Percentiles rank a stretch among this genome's conserved stretches.
phyloP scores from a whole-genome alignment of 2,329 filamentous ascomycete species.

The Pestalotiopsis sp. region DNA sequence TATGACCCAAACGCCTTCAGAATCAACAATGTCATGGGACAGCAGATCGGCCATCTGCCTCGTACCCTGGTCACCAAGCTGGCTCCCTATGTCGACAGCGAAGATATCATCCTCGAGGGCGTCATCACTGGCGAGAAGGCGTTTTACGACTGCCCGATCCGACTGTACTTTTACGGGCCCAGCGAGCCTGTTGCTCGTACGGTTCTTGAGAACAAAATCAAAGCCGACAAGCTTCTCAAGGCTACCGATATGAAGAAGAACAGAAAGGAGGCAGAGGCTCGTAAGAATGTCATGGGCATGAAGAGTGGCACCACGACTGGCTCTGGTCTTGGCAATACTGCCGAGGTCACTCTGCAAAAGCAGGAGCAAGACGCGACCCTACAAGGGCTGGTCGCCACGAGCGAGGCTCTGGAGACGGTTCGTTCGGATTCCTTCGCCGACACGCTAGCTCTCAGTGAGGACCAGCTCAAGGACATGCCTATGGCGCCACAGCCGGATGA shows the following conservation, averaged over 20 bases:
- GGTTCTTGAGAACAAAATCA: constrained; percentile 62
- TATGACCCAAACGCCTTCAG: constrained; percentile 78
- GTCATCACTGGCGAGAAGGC: constrained; percentile 68
- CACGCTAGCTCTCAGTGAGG: constrained; percentile 71
- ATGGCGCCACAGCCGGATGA: constrained; percentile 68
- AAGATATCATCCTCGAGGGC: constrained; percentile 67
- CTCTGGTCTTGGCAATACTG: constrained; percentile 34
- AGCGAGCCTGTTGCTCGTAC: constrained; percentile 53
- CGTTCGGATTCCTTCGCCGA: constrained; percentile 68
- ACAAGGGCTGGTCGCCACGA: constrained; percentile 65
- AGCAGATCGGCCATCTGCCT: constrained; percentile 80
- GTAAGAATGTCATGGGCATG: constrained; percentile 44
- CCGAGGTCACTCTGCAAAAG: constrained; percentile 17
- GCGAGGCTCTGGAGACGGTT: constrained; percentile 65
- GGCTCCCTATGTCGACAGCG: constrained; percentile 68
- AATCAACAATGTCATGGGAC: constrained; percentile 73
- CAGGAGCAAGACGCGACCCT: constrained; percentile 48
- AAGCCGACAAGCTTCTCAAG: constrained; percentile 64
- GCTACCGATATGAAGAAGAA: constrained; percentile 58
- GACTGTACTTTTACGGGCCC: constrained; percentile 70
- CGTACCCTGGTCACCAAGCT: constrained; percentile 69
- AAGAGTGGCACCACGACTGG: constrained; percentile 37
- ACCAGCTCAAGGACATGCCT: constrained; percentile 70
- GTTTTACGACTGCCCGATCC: constrained; percentile 71
- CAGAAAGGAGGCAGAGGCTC: constrained; percentile 53